These are phyloP conservation scores for Ascochyta clinopodiicola DNA, from an alignment of 2,329 filamentous ascomycete species.

Conservation along the genomic window DNA sequence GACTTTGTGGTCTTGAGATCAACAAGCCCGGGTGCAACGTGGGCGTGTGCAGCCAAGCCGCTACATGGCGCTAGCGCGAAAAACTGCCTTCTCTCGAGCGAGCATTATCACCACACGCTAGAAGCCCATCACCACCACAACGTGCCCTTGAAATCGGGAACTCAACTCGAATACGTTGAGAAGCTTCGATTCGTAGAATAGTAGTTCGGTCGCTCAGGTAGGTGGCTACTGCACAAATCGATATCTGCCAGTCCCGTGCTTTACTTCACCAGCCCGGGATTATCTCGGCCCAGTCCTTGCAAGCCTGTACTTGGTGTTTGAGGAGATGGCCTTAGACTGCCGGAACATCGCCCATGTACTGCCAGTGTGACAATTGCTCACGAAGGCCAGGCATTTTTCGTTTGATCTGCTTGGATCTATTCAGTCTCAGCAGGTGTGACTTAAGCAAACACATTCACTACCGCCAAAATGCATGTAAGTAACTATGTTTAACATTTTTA, in stretches of 20 bases:
- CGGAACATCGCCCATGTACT: no score
- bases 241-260: no score
- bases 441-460: background rate
- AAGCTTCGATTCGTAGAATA: background rate
- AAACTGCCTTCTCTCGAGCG: constrained; percentile 23
- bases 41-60: background rate
- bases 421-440: background rate
- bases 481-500: no score
- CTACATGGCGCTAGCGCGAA: constrained; percentile 32
- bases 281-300: no score
- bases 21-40: background rate
- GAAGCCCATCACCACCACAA: background rate
- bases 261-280: no score
- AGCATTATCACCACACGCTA: background rate
- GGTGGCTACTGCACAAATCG: no score
- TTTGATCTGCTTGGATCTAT: background rate
- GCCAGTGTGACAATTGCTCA: background rate
- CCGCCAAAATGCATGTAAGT: constrained; percentile 23
- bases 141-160: background rate
- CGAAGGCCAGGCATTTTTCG: background rate
- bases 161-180: background rate
- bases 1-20: background rate
- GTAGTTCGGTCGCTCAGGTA: no score
- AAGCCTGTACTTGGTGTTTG: no score
- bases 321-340: no score